phyloP scores from a whole-genome alignment of 148 eudicot genomes.

The Cornus florida region DNA sequence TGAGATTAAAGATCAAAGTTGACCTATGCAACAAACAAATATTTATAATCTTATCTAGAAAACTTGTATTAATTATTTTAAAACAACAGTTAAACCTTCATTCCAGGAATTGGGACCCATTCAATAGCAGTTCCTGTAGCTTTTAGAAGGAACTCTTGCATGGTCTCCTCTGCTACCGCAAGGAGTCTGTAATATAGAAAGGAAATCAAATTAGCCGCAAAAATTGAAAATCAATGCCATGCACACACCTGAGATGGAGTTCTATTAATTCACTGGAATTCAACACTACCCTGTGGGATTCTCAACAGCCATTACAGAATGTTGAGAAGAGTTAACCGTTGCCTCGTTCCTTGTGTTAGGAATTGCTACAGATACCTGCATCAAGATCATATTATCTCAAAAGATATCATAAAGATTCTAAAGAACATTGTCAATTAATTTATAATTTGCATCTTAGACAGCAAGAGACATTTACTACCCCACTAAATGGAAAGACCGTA shows the following conservation, averaged over 20 bases:
- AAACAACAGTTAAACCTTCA: slow-evolving; percentile 37
- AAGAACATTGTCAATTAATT: not conserved
- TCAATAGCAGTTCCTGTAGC: slow-evolving; percentile 66
- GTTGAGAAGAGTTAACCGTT: slow-evolving; percentile 32
- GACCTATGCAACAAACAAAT: not conserved
- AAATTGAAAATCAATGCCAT: not conserved
- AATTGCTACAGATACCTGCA: slow-evolving; percentile 35
- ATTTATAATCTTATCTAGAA: not conserved
- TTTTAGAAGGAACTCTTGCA: slow-evolving; percentile 58
- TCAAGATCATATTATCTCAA: not conserved
- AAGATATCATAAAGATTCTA: not conserved
- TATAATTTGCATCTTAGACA: not conserved
- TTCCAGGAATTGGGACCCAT: slow-evolving; percentile 62
- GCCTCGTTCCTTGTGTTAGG: slow-evolving; percentile 47
- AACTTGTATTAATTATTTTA: not conserved
- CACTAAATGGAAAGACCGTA: not conserved
- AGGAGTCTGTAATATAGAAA: slow-evolving; percentile 32
- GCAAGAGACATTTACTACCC: not conserved
- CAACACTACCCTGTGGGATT: slow-evolving; percentile 37
- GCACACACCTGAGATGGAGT: not conserved
- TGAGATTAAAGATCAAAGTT: not conserved
- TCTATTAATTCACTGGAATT: not conserved
- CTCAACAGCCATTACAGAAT: slow-evolving; percentile 28
- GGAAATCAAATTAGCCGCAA: not conserved
- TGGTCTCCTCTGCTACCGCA: slow-evolving; percentile 54